Conservation (phyloP, 75 land plant genomes). For the Picea glauca region DNA sequence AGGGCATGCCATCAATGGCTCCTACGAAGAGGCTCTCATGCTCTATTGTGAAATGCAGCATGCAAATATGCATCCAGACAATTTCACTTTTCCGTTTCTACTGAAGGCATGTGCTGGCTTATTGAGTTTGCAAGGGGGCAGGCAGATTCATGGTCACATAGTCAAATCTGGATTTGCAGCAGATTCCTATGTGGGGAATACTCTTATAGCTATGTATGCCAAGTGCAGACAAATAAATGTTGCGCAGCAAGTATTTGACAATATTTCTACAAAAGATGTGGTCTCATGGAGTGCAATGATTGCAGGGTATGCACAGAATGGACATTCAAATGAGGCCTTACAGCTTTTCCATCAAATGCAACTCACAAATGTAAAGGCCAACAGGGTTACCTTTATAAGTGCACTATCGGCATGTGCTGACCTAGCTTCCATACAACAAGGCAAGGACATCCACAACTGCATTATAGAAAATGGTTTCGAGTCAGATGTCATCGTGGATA, state of each 20-base stretch:
- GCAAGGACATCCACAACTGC: too few species aligned
- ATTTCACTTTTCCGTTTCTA: constrained; percentile 41
- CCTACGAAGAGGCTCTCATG: constrained; percentile 29
- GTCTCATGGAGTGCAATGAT: constrained; percentile 55
- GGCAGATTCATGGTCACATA: constrained; percentile 46
- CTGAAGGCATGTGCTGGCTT: constrained; percentile 51
- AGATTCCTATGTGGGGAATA: constrained; percentile 57
- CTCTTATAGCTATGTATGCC: constrained; percentile 55
- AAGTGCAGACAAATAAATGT: constrained; percentile 19
- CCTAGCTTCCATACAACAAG: neutral
- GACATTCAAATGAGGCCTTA: constrained; percentile 32
- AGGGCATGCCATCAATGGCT: constrained; percentile 43
- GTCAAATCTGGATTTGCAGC: constrained; percentile 27
- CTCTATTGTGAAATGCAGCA: constrained; percentile 42
- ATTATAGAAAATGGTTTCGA: neutral
- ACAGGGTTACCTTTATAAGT: neutral
- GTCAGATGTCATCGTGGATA: neutral
- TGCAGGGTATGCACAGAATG: constrained; percentile 27
- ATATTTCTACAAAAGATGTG: constrained; percentile 39
- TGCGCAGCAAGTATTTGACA: constrained; percentile 39
- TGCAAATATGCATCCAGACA: constrained; percentile 26
- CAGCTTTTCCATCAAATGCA: constrained; percentile 37
- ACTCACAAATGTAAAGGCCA: neutral
- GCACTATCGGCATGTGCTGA: neutral
- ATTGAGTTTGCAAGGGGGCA: constrained; percentile 35